phyloP scores from a whole-genome alignment of 83 land plant species.

The Diphasiastrum complanatum region DNA sequence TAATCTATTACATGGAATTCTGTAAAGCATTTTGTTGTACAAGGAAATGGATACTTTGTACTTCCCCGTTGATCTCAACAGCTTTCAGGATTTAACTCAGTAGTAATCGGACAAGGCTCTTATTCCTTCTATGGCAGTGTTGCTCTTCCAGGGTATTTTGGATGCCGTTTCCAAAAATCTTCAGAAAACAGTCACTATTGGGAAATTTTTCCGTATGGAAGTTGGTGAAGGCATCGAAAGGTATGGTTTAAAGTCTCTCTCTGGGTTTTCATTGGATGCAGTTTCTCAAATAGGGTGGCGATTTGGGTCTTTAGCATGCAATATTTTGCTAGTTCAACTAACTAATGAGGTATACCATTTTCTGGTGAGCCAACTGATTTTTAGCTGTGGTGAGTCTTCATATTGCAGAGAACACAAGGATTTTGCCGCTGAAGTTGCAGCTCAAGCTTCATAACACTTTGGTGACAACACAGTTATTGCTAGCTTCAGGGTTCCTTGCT shows the following conservation, averaged over 20 bases:
- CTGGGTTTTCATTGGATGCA: background rate
- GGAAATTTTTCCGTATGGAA: conserved; percentile 67
- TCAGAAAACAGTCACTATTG: conserved; percentile 52
- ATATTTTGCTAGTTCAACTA: too few species aligned
- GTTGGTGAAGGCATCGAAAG: conserved; percentile 83
- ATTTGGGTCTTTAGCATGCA: too few species aligned
- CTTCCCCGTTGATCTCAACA: conserved; percentile 5
- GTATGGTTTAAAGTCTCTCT: conserved; percentile 21
- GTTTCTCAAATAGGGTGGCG: too few species aligned
- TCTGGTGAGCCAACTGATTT: too few species aligned
- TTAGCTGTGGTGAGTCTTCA: too few species aligned
- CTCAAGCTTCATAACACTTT: too few species aligned
- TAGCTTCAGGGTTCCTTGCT: too few species aligned
- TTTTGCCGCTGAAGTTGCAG: too few species aligned
- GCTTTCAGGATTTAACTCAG: background rate
- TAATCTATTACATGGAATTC: background rate
- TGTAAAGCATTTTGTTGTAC: background rate
- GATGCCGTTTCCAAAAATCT: conserved; percentile 62
- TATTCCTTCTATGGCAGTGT: background rate
- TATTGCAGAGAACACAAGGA: too few species aligned
- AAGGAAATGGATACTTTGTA: too few species aligned
- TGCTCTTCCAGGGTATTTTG: conserved; percentile 46
- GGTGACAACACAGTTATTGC: too few species aligned
- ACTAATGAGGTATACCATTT: too few species aligned
- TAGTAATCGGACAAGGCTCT: background rate